Percentiles rank a stretch among this genome's conserved stretches.
These are phyloP conservation scores for Waltergamsia citrina DNA, from an alignment of 2,329 filamentous ascomycete species.

Conservation along the genomic window DNA sequence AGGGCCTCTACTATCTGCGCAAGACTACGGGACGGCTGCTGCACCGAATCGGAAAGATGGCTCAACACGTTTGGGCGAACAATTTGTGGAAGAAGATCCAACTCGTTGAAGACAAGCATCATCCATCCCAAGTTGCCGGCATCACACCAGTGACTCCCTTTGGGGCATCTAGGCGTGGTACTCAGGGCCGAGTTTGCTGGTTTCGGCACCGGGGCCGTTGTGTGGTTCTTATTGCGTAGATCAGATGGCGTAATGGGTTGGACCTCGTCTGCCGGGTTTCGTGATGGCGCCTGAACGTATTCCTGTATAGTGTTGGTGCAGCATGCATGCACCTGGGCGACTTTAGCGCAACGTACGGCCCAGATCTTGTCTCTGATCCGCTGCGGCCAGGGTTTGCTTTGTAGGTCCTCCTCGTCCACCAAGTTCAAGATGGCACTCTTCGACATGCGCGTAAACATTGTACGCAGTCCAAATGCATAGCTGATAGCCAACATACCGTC, in stretches of 20 bases:
- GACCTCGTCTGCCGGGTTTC: slow-evolving; percentile 8
- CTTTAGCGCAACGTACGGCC: slow-evolving; percentile 36
- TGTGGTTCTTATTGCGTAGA: slow-evolving; percentile 10
- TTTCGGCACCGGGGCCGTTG: slow-evolving; percentile 3
- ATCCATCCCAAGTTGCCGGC: slow-evolving; percentile 44
- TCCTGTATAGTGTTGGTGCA: slow-evolving; percentile 34
- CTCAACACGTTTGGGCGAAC: slow-evolving; percentile 5
- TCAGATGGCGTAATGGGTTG: slow-evolving; percentile 11
- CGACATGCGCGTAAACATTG: slow-evolving; percentile 38
- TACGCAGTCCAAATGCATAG: slow-evolving; percentile 39
- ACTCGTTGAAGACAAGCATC: slow-evolving; percentile 39
- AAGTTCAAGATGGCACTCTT: slow-evolving; percentile 38
- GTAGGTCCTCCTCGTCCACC: slow-evolving; percentile 29
- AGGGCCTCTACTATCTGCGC: slow-evolving; percentile 34
- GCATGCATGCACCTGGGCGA: slow-evolving; percentile 38
- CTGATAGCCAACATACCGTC: slow-evolving; percentile 41
- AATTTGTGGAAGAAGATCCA: slow-evolving; percentile 32
- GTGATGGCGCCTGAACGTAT: slow-evolving; percentile 25
- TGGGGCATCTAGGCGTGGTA: slow-evolving; percentile 35
- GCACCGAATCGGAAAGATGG: slow-evolving; percentile 5
- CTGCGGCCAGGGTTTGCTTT: slow-evolving; percentile 34
- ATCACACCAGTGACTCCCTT: slow-evolving; percentile 39
- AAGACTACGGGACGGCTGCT: slow-evolving; percentile 26
- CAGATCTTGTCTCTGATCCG: slow-evolving; percentile 37
- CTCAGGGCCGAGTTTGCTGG: slow-evolving; percentile 18